phyloP scores from a whole-genome alignment of 371 early-diverging fungal genomes.

The Batkoa obscura region DNA sequence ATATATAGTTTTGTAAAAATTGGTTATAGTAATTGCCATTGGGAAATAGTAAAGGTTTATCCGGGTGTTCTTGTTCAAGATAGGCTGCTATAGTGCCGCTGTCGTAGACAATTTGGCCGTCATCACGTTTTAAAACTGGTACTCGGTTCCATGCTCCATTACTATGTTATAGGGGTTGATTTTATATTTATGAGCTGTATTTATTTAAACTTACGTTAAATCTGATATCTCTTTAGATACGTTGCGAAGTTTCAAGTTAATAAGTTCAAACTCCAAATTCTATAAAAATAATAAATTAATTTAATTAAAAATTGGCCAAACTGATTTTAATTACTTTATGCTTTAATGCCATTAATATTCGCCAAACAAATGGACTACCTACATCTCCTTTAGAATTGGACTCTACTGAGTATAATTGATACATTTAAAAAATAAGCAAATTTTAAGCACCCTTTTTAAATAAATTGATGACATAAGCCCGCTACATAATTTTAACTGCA shows the following conservation, averaged over 20 bases:
- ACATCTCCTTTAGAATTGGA: background rate
- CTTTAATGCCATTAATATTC: background rate
- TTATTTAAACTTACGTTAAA: background rate
- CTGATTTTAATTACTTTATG: background rate
- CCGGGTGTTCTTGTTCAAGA: background rate
- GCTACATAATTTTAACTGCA: no score
- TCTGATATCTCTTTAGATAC: background rate
- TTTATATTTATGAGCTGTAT: background rate
- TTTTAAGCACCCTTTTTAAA: no score
- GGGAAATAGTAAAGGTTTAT: background rate
- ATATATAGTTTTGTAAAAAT: no score
- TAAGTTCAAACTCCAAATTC: background rate
- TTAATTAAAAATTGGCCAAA: background rate
- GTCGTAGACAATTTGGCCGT: background rate
- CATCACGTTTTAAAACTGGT: background rate
- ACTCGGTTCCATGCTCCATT: background rate
- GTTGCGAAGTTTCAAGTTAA: background rate
- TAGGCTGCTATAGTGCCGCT: background rate
- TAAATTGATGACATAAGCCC: no score
- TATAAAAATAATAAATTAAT: background rate
- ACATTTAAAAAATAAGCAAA: no score
- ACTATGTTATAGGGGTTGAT: background rate
- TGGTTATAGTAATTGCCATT: background rate
- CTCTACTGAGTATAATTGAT: no score
- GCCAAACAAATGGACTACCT: background rate